Conservation (phyloP, 129 eudicot species). For the Calendula officinalis region DNA sequence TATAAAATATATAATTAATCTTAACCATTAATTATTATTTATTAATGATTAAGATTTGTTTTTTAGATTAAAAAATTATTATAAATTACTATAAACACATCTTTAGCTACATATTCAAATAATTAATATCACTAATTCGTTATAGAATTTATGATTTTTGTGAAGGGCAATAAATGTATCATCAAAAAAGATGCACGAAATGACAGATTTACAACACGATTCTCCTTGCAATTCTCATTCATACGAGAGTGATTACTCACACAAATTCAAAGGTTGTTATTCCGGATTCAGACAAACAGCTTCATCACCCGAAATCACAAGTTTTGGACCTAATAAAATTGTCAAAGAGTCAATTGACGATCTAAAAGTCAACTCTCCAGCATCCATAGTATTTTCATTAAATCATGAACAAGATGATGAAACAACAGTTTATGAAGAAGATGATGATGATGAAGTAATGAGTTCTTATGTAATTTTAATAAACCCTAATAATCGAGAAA, state of each 20-base stretch:
- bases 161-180: constrained; percentile 67
- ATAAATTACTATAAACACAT: no score
- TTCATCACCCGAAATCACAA: constrained; percentile 60
- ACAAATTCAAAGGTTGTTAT: constrained; percentile 36
- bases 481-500: constrained; percentile 38
- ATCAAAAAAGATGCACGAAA: constrained; percentile 38
- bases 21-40: no score
- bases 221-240: constrained; percentile 32
- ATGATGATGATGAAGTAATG: constrained; percentile 47
- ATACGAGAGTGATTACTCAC: constrained; percentile 29
- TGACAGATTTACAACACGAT: constrained; percentile 19
- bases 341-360: constrained; percentile 47
- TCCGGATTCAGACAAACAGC: constrained; percentile 41
- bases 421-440: constrained; percentile 14
- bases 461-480: constrained; percentile 76
- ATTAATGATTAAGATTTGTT: no score
- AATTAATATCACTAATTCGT: background rate
- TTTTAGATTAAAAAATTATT: no score
- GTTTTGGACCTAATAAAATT: constrained; percentile 38
- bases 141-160: constrained; percentile 6
- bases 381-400: constrained; percentile 56
- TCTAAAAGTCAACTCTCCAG: constrained; percentile 61
- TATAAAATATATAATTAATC: no score
- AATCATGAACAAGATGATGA: constrained; percentile 33
- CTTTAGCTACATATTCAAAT: no score